Evolutionary conservation across 495 filamentous ascomycete genomes (phyloP), one percentile per base, ranked within the genome.

Genomic region (Trichoderma erinaceum): DNA sequence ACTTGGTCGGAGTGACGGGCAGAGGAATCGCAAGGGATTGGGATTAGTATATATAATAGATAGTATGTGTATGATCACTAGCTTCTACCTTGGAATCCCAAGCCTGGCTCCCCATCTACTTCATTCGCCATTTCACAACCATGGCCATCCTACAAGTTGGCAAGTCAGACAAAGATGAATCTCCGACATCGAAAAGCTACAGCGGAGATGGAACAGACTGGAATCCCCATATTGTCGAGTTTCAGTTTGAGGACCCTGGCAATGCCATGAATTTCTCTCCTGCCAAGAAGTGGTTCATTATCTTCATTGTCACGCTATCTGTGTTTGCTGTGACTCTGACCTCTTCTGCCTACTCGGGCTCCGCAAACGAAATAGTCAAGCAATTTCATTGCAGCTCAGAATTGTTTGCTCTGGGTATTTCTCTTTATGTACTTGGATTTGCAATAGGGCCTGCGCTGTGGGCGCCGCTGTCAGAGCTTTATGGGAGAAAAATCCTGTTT

Each of bases 401-500:
- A 67, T 71, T 83, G n/a, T 73, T 72, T 25, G 75, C 67, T 18
- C 68, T 83, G 2, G 81, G 80, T 21, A 70, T 83, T 3, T 78
- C 81, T 0, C 71, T 84, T 10, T 80, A 78, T 58, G 74, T 85
- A 5, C 71, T 85, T 15, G 82, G 80, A 3, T 81, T 85, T 67
- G 81, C 79, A 2, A 65, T 82, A 41, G 84, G 82, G 0, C 84
- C 83, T 0, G 68, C 78, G 16, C 41, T 81, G 4, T 74, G 75
- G 73, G 71, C 68, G 8, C 78, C 78, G 0, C 52, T 76, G 0
- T 71, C 68, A 63, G 87, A 90, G 76, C 72, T 87, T 70, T 90
- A 86, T 68, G 87, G 88, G 16, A 83, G 88, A 29, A 84, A 86
- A 73, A 67, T 84, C 56, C 78, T 87, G 10, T 89, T 85, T 73